Percentiles rank a stretch among this genome's conserved stretches.
Conservation (phyloP, 306 rosid species). For the Prosopis cineraria region DNA sequence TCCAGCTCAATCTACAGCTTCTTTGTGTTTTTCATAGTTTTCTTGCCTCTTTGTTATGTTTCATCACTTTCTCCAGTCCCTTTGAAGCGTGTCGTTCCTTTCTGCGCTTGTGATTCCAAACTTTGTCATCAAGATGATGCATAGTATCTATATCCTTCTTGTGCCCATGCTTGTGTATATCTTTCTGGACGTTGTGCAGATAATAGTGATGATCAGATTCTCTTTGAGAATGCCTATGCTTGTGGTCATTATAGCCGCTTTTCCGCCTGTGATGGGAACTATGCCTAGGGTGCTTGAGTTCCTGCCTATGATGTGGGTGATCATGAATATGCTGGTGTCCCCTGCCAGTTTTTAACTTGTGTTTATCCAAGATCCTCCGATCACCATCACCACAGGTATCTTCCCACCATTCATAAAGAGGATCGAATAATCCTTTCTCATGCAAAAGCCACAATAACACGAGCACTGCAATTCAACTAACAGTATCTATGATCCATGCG, state of each 20-base stretch:
- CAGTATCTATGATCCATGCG: slow-evolving; percentile 23
- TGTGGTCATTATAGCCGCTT: slow-evolving; percentile 44
- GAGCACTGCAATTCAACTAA: slow-evolving; percentile 56
- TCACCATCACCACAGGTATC: slow-evolving; percentile 53
- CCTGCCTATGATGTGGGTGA: slow-evolving; percentile 46
- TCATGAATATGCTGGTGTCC: slow-evolving; percentile 39
- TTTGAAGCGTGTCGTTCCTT: slow-evolving; percentile 40
- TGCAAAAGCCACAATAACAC: slow-evolving; percentile 83
- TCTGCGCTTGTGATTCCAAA: slow-evolving; percentile 38
- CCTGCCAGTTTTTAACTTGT: slow-evolving; percentile 35
- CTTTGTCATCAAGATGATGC: slow-evolving; percentile 44
- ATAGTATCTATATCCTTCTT: slow-evolving; percentile 35
- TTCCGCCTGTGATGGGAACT: slow-evolving; percentile 48
- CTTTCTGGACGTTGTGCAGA: slow-evolving; percentile 57
- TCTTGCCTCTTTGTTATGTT: slow-evolving; percentile 38
- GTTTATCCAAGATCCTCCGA: slow-evolving; percentile 31
- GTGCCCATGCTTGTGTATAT: slow-evolving; percentile 57
- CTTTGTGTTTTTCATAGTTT: slow-evolving; percentile 36
- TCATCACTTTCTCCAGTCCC: slow-evolving; percentile 32
- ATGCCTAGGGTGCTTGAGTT: slow-evolving; percentile 43
- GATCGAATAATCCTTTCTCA: slow-evolving; percentile 88
- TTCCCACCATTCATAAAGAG: slow-evolving; percentile 88
- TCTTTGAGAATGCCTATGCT: slow-evolving; percentile 52
- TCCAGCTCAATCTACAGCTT: slow-evolving; percentile 35
- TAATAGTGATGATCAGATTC: slow-evolving; percentile 44